Conservation (phyloP, 306 rosid species). For the Cicer pinnatifidum region DNA sequence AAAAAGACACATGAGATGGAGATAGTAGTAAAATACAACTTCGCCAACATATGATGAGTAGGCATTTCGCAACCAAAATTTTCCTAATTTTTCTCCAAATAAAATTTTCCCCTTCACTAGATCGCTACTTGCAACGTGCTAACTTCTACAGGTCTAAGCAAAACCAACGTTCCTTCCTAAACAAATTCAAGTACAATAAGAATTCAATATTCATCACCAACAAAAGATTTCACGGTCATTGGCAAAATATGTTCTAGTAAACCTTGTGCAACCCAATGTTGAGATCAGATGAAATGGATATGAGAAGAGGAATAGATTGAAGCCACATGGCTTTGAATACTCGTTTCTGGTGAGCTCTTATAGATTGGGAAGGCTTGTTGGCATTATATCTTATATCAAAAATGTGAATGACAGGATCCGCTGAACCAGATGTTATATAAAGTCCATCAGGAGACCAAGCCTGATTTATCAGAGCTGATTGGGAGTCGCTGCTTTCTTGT, state of each 20-base stretch:
- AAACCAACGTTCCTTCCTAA: conserved; percentile 1
- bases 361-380: conserved; percentile 79
- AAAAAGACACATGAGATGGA: too few species aligned
- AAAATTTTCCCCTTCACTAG: not conserved
- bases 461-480: conserved; percentile 93
- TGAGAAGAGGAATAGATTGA: conserved; percentile 71
- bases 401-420: conserved; percentile 87
- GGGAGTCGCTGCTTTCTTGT: conserved; percentile 97
- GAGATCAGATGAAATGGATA: conserved; percentile 95
- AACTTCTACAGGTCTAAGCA: conserved; percentile 5
- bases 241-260: too few species aligned
- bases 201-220: conserved; percentile 17
- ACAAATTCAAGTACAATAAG: not conserved
- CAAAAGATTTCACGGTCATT: not conserved
- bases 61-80: conserved; percentile 30
- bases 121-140: conserved; percentile 23
- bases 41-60: conserved; percentile 13
- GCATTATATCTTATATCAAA: conserved; percentile 83
- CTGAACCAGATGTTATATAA: conserved; percentile 83
- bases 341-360: conserved; percentile 89
- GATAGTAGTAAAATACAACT: not conserved
- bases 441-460: conserved; percentile 99
- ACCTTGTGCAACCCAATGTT: conserved; percentile 71
- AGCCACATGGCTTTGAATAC: conserved; percentile 96
- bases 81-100: conserved; percentile 1